These are phyloP conservation scores for Trypanosoma avium DNA, from an alignment of 208 protist species.

Conservation along the genomic window DNA sequence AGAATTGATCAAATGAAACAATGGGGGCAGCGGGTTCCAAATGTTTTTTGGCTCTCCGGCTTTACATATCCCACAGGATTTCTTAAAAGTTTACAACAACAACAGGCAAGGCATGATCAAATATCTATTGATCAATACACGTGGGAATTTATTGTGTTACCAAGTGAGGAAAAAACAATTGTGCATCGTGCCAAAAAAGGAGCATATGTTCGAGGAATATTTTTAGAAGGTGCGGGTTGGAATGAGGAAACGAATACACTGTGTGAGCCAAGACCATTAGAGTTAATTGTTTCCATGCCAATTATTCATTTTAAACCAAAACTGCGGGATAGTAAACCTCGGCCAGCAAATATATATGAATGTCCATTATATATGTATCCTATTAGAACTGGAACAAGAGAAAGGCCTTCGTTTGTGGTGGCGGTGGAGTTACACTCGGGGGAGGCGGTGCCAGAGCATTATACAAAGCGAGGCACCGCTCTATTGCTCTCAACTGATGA, in stretches of 20 bases:
- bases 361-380: constrained; percentile 98
- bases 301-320: constrained; percentile 98
- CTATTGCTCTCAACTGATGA: constrained; percentile 94
- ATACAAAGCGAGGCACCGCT: constrained; percentile 97
- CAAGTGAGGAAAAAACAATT: constrained; percentile 90
- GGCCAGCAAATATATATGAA: constrained; percentile 87
- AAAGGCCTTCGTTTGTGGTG: constrained; percentile 96
- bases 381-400: constrained; percentile 94
- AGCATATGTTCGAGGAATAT: constrained; percentile 96
- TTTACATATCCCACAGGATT: constrained; percentile 99
- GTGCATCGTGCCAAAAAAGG: constrained; percentile 93
- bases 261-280: constrained; percentile 95
- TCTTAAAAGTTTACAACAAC: constrained; percentile 97
- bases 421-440: constrained; percentile 94
- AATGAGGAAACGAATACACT: constrained; percentile 86
- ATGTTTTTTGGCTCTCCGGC: constrained; percentile 97
- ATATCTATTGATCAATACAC: constrained; percentile 97
- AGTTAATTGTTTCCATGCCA: constrained; percentile 97
- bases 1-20: constrained; percentile 93
- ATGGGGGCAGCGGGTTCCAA: constrained; percentile 93
- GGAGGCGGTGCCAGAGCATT: constrained; percentile 92
- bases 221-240: constrained; percentile 97
- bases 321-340: constrained; percentile 82
- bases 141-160: constrained; percentile 97
- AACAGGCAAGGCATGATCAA: constrained; percentile 87